Conservation (phyloP, 2,329 filamentous ascomycete species). For the Ploettnerulaceae sp. region DNA sequence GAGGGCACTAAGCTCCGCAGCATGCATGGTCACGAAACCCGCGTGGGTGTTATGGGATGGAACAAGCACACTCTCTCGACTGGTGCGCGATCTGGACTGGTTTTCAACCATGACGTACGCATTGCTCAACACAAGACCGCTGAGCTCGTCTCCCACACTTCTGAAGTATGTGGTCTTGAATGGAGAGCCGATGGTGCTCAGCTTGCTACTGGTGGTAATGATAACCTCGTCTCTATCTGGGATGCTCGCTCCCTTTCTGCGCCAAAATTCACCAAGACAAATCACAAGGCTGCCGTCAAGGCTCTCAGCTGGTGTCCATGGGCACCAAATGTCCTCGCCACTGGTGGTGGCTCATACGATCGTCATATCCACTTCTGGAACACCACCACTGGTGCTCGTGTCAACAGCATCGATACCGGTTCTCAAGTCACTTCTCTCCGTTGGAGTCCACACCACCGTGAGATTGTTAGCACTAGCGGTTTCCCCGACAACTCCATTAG, state of each 20-base stretch:
- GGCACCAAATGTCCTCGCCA: conserved; percentile 95
- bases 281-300: conserved; percentile 98
- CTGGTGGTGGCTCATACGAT: conserved; percentile 93
- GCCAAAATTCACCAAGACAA: conserved; percentile 99
- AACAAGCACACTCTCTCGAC: conserved; percentile 97
- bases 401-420: conserved; percentile 98
- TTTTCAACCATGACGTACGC: conserved; percentile 98
- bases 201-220: conserved; percentile 94
- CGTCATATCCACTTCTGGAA: conserved; percentile 99
- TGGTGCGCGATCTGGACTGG: conserved; percentile 86
- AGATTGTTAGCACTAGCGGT: conserved; percentile 94
- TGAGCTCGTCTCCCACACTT: conserved; percentile 94
- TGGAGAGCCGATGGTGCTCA: conserved; percentile 96
- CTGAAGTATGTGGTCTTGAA: conserved; percentile 95
- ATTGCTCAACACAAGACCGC: conserved; percentile 97
- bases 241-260: conserved; percentile 89
- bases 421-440: conserved; percentile 94
- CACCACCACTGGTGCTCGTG: conserved; percentile 91
- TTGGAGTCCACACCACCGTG: conserved; percentile 95
- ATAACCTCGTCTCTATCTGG: conserved; percentile 99
- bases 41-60: conserved; percentile 98
- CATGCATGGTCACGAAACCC: conserved; percentile 96
- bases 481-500: conserved; percentile 99
- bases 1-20: conserved; percentile 93
- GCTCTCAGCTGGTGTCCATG: conserved; percentile 98